Base-by-base conservation (phyloP, 805 yeast species). In the Ascoidea tarda region DNA sequence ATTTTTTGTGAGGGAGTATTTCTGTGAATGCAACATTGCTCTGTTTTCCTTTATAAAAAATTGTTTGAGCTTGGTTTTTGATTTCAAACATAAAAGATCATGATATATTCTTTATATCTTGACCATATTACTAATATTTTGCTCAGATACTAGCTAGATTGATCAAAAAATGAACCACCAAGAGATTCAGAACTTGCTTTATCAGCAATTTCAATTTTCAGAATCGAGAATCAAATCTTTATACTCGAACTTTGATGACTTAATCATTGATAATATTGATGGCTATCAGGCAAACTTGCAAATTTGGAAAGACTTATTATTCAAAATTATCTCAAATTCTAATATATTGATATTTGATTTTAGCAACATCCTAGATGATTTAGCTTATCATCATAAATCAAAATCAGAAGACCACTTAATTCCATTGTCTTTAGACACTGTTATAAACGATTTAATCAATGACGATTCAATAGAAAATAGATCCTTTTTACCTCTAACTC, bases 231-330 rank as follows among this genome's bases (percentile, higher is more conserved):
- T 57, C n/a, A 38, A 49, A n/a, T 55, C 59, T 12, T 47, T 57
- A 2, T 57, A 53, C 32, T 52, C 57, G 5, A 50, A 53, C 28
- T 54, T 55, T 49, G 53, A 50, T 47, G 21, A 33, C 6, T 49
- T 52, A n/a, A 49, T 46, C 31, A 52, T 52, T n/a, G 45, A 31
- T 12, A 56, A 56, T 45, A 57, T 57, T 32, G 59, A 57, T 16
- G 59, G 59, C 10, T 57, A 57, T 46, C 57, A 55, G 32, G 59
- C 59, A 6, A 57, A 57, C 47, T 12, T 57, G 8, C 16, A 33
- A 5, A 56, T 57, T 6, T 57, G 59, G 59, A 52, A 51, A 10
- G 46, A 50, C 10, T 47, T 57, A n/a, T 21, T 57, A 6, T 33
- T 21, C 12, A 33, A 51, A 28, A 51, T 56, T 10, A 38, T 55